These are phyloP conservation scores for Martensiomyces pterosporus DNA, from an alignment of 192 early-diverging fungal species.

Conservation along the genomic window DNA sequence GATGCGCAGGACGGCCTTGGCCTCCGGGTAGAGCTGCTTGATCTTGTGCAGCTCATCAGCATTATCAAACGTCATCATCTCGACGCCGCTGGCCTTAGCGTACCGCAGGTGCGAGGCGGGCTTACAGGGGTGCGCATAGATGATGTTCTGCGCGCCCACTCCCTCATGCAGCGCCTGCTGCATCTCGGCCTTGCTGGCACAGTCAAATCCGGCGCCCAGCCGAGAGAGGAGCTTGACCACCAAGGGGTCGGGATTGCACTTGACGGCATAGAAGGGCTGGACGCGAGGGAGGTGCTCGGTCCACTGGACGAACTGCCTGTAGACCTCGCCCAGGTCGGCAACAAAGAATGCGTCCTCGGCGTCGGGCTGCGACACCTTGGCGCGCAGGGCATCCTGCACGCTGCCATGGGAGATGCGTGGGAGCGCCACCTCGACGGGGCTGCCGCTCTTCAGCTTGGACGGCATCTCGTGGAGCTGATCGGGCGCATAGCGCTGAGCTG, in stretches of 20 bases:
- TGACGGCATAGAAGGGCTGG: slow-evolving; percentile 96
- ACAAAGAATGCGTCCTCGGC: slow-evolving; percentile 93
- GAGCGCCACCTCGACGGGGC: slow-evolving; percentile 1
- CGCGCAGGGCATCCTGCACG: slow-evolving; percentile 27
- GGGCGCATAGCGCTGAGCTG: not conserved
- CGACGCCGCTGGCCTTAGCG: slow-evolving; percentile 69
- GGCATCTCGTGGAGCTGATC: slow-evolving; percentile 15
- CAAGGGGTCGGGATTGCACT: slow-evolving; percentile 91
- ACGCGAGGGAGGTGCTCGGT: slow-evolving; percentile 78
- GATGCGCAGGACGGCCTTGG: slow-evolving; percentile 89
- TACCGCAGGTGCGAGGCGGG: slow-evolving; percentile 90
- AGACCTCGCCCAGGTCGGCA: slow-evolving; percentile 88
- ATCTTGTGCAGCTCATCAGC: slow-evolving; percentile 96
- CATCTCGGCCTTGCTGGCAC: slow-evolving; percentile 94
- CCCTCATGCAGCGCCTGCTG: slow-evolving; percentile 71
- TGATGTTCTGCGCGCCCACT: slow-evolving; percentile 62
- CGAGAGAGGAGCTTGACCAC: slow-evolving; percentile 77
- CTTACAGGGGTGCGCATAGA: slow-evolving; percentile 99
- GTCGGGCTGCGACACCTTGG: slow-evolving; percentile 48
- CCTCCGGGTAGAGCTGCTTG: slow-evolving; percentile 71
- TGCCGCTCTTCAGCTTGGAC: slow-evolving; percentile 16
- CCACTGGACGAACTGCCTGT: slow-evolving; percentile 86
- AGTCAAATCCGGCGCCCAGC: slow-evolving; percentile 93
- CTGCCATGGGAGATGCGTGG: slow-evolving; percentile 16
- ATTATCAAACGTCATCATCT: slow-evolving; percentile 99